Percentiles rank a stretch among this genome's conserved stretches.
Conservation (phyloP, 192 early-diverging fungal species). For the Coemansia sp. region DNA sequence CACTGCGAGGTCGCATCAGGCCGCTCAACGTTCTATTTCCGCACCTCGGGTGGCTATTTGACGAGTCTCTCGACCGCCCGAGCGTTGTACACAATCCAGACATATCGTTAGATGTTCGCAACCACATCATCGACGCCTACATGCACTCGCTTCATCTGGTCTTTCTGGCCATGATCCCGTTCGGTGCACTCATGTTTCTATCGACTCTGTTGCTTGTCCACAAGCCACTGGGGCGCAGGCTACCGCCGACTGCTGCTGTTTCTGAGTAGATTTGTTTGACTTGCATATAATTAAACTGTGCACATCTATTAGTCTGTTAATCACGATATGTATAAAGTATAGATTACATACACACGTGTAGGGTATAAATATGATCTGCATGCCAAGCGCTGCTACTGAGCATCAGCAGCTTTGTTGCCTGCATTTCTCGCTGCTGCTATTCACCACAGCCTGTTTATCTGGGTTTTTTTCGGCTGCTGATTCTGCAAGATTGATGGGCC, state of each 20-base stretch:
- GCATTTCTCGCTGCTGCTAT: no score
- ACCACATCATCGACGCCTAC: conserved; percentile 54
- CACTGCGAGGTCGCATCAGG: conserved; percentile 11
- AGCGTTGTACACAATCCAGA: conserved; percentile 25
- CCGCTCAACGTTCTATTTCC: background rate
- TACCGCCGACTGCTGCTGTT: conserved; percentile 23
- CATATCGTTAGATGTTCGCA: conserved; percentile 44
- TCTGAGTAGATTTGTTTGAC: no score
- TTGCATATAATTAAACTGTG: no score
- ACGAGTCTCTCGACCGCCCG: conserved; percentile 44
- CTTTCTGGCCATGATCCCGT: conserved; percentile 54
- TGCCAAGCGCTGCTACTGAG: no score
- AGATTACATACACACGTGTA: no score
- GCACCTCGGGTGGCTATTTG: conserved; percentile 37
- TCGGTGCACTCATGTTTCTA: conserved; percentile 54
- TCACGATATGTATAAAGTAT: no score
- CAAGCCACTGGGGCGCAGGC: conserved; percentile 27
- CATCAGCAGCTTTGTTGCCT: no score
- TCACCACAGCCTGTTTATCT: no score
- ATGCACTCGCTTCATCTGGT: conserved; percentile 54
- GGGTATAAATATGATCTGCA: no score
- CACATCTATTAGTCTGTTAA: no score
- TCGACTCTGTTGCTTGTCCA: conserved; percentile 53
- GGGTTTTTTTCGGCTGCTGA: no score
- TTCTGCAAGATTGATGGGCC: no score